Evolutionary conservation across 805 yeast species (phyloP), one percentile per base, ranked within the genome.

Genomic region (Myxozyma geophila): DNA sequence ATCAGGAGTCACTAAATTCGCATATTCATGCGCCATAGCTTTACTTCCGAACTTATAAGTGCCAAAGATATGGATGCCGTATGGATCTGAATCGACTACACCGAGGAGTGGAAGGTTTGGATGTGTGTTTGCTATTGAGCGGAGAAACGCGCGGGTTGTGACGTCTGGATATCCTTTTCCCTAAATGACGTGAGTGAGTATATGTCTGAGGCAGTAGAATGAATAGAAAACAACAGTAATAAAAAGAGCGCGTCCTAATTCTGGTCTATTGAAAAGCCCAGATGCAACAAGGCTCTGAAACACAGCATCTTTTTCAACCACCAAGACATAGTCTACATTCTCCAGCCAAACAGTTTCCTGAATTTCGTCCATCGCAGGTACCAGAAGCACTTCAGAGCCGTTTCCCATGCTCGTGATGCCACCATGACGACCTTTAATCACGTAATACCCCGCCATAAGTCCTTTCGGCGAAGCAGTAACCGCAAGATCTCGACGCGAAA

Each of bases 161-260:
- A 77, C 70, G 71, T 87, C 92, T 0, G 92, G 90, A 69, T 79
- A 86, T 4, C 92, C 92, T 70, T 83, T 84, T 0, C 89, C 90
- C 73, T 71, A 41, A 1, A 37, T 58, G 9, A 17, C 8, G 15
- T 15, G 33, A 17, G n/a, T 19, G 43, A 44, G 53, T 36, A 17
- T 49, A 36, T 9, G 46, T 21, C 2, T 28, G 37, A 37, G 39
- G 9, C 35, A 40, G 17, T 47, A 19, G 35, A 23, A 43, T 2
- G 23, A 47, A 7, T 21, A 10, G 23, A 12, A 23, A 23, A 60
- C 40, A 46, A 71, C 72, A 0, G 90, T 86, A 4, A 86, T 68
- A 0, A 83, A 41, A 10, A 82, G 64, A 12, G 72, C 47, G 23
- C 52, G 58, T 47, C 68, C 63, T 19, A 60, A 61, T 13, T 63